These are phyloP conservation scores for Symbiotaphrina buchneri DNA, from an alignment of 495 filamentous ascomycete genomes.

Conservation along the genomic window DNA sequence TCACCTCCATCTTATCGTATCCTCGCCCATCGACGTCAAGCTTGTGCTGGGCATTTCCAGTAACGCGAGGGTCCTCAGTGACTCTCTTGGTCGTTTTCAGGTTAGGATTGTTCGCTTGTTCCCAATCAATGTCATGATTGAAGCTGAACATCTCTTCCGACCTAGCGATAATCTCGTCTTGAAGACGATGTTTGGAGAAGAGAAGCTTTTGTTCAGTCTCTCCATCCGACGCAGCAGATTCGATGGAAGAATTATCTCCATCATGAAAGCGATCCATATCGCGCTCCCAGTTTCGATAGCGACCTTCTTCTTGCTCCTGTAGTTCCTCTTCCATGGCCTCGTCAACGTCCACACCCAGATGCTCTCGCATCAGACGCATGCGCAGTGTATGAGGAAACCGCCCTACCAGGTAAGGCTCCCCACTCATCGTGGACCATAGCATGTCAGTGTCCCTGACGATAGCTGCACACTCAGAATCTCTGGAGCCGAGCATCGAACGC, in stretches of 20 bases:
- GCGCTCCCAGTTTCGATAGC: constrained; percentile 13
- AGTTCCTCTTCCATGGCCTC: constrained; percentile 66
- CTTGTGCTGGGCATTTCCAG: constrained; percentile 37
- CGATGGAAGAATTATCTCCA: constrained; percentile 7
- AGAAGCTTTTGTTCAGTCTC: constrained; percentile 9
- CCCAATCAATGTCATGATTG: constrained; percentile 66
- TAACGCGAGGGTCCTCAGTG: constrained; percentile 40
- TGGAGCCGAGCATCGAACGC: constrained; percentile 74
- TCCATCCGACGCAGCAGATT: constrained; percentile 4
- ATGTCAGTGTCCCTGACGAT: constrained; percentile 87
- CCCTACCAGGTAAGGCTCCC: constrained; percentile 69
- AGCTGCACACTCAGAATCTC: constrained; percentile 84
- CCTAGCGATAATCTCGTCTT: constrained; percentile 37
- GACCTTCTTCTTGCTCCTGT: constrained; percentile 8
- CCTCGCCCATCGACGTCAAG: constrained; percentile 63
- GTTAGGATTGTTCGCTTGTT: constrained; percentile 38
- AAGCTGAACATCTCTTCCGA: constrained; percentile 48
- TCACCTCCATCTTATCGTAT: constrained; percentile 36
- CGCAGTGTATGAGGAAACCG: constrained; percentile 84
- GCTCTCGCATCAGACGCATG: constrained; percentile 88
- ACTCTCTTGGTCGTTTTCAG: constrained; percentile 32
- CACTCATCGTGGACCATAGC: constrained; percentile 81
- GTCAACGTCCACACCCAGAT: constrained; percentile 88
- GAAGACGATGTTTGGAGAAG: constrained; percentile 30
- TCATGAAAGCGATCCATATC: constrained; percentile 31